These are phyloP conservation scores for Alloascoidea africana DNA, from an alignment of 805 yeast species.

Conservation along the genomic window DNA sequence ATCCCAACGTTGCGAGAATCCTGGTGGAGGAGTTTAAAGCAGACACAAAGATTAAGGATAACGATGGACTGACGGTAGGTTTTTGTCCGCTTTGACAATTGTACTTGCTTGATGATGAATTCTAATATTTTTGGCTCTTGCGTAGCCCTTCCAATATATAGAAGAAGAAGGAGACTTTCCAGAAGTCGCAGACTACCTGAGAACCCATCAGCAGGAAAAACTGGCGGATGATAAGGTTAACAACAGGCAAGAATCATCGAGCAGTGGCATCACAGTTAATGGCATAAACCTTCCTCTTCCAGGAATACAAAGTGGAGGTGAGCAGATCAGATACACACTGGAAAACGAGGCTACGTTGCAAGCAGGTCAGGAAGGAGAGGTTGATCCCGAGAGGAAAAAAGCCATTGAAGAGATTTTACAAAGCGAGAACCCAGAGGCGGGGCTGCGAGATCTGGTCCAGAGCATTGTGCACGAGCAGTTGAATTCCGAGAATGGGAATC, in stretches of 20 bases:
- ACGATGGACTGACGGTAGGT: constrained; percentile 49
- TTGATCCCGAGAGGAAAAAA: constrained; percentile 39
- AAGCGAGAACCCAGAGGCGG: constrained; percentile 73
- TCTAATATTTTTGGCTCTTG: no score
- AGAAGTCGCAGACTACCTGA: constrained; percentile 55
- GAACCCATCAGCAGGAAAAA: constrained; percentile 22
- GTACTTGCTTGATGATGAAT: neutral
- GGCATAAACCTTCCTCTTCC: neutral
- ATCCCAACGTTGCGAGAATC: constrained; percentile 41
- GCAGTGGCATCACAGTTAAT: neutral
- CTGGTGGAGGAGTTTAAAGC: constrained; percentile 59
- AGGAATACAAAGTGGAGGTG: constrained; percentile 10
- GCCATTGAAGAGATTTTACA: constrained; percentile 56
- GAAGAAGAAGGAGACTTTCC: constrained; percentile 81
- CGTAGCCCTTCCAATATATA: constrained; percentile 41
- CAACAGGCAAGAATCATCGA: constrained; percentile 19
- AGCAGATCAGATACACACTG: constrained; percentile 42
- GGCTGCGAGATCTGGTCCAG: constrained; percentile 49
- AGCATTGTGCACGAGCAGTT: constrained; percentile 49
- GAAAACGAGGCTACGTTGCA: constrained; percentile 25
- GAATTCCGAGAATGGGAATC: constrained; percentile 5
- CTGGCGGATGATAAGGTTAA: constrained; percentile 18
- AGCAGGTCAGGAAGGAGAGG: constrained; percentile 25
- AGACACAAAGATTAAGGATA: constrained; percentile 45
- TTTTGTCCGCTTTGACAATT: no score